phyloP scores from a whole-genome alignment of 1,284 basidiomycete genomes.

The Apiotrichum sp. region DNA sequence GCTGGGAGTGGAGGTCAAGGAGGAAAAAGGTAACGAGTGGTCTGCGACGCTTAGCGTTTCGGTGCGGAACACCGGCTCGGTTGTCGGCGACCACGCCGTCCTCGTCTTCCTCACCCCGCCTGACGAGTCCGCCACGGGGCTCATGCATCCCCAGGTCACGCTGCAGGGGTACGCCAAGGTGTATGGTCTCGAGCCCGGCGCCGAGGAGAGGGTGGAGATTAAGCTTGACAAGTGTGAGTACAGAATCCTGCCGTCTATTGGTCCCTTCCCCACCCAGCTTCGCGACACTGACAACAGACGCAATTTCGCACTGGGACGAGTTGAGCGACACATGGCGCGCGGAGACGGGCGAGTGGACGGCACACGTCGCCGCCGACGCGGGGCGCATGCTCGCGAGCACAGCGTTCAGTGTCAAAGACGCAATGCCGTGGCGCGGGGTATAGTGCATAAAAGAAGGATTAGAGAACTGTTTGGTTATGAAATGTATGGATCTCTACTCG shows the following conservation, averaged over 20 bases:
- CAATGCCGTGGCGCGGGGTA: slow-evolving; percentile 33
- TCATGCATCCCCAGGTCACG: slow-evolving; percentile 36
- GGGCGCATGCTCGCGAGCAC: slow-evolving; percentile 22
- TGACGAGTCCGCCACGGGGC: slow-evolving; percentile 19
- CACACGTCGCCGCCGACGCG: slow-evolving; percentile 32
- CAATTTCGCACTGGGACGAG: slow-evolving; percentile 47
- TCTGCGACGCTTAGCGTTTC: slow-evolving; percentile 22
- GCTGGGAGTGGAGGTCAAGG: slow-evolving; percentile 1
- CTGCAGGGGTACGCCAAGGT: slow-evolving; percentile 31
- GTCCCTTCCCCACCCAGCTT: no score
- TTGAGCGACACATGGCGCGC: slow-evolving; percentile 32
- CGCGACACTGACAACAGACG: slow-evolving; percentile 14
- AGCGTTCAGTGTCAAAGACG: slow-evolving; percentile 24
- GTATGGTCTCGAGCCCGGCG: slow-evolving; percentile 5
- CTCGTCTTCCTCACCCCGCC: slow-evolving; percentile 34
- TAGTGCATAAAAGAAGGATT: background rate
- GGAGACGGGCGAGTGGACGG: slow-evolving; percentile 38
- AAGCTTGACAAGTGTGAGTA: slow-evolving; percentile 41
- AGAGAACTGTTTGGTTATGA: no score
- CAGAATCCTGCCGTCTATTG: background rate
- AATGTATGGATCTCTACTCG: no score
- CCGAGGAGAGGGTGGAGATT: slow-evolving; percentile 27
- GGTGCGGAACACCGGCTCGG: slow-evolving; percentile 43
- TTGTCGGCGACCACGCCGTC: slow-evolving; percentile 37
- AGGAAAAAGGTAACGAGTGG: background rate